phyloP scores from a whole-genome alignment of 2,329 filamentous ascomycete genomes.

The Hypoxylon rubiginosum region DNA sequence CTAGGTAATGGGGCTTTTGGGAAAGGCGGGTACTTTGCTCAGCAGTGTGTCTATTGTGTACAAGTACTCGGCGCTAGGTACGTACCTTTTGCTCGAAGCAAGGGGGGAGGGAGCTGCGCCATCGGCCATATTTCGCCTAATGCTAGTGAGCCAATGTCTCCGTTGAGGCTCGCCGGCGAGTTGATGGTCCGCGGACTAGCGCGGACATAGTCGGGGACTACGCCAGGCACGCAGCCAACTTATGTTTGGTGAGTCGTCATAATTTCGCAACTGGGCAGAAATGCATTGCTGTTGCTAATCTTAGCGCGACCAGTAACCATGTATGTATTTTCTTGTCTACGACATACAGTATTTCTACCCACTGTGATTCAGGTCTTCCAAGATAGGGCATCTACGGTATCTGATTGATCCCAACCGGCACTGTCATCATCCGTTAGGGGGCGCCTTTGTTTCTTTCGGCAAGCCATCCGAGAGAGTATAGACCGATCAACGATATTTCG shows the following conservation, averaged over 20 bases:
- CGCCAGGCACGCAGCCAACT: constrained; percentile 21
- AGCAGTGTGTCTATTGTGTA: too few relatives aligned
- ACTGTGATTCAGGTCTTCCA: not conserved
- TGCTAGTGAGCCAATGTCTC: constrained; percentile 23
- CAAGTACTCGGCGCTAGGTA: not conserved
- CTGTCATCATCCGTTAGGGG: constrained; percentile 19
- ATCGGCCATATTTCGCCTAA: constrained; percentile 28
- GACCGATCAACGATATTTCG: constrained; percentile 19
- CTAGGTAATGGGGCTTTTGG: not conserved
- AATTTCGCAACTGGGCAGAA: constrained; percentile 23
- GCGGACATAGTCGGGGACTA: constrained; percentile 15
- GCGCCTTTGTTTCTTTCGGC: constrained; percentile 12
- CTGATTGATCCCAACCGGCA: constrained; percentile 2
- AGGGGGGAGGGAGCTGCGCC: constrained; percentile 17
- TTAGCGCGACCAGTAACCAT: constrained; percentile 21
- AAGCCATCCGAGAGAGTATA: constrained; percentile 4
- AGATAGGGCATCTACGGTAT: constrained; percentile 2
- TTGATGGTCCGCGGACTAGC: constrained; percentile 14
- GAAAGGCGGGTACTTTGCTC: not conserved
- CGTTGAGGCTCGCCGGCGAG: constrained; percentile 31
- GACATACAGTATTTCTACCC: constrained; percentile 9
- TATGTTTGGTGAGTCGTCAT: constrained; percentile 24
- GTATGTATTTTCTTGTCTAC: constrained; percentile 12
- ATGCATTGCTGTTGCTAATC: constrained; percentile 21
- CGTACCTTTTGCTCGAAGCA: constrained; percentile 8